These are phyloP conservation scores for Penicillium frequentans DNA, from an alignment of 2,329 filamentous ascomycete species.

Conservation along the genomic window DNA sequence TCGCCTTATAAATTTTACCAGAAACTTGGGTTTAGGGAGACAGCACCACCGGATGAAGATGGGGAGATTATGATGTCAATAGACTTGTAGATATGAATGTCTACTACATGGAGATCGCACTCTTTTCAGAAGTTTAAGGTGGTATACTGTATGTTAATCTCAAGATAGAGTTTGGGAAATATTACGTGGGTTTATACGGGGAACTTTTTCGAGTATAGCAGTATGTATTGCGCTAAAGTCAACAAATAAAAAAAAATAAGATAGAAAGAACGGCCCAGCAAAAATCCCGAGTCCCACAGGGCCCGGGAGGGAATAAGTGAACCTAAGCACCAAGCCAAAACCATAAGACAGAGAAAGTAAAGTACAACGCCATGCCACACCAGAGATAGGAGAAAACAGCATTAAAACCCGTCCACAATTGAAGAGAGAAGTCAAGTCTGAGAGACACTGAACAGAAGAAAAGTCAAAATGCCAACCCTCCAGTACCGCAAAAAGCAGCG, in stretches of 20 bases:
- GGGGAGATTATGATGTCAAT: too few species aligned
- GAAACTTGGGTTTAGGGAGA: too few species aligned
- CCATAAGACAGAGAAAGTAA: constrained; percentile 20
- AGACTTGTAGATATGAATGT: too few species aligned
- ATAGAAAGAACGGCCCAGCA: background rate
- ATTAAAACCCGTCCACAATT: constrained; percentile 19
- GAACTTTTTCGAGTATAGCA: too few species aligned
- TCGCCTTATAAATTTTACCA: too few species aligned
- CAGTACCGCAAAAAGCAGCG: background rate
- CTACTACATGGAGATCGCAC: too few species aligned
- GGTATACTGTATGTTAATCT: too few species aligned
- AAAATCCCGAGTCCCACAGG: constrained; percentile 1
- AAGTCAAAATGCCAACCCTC: constrained; percentile 8
- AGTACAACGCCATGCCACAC: constrained; percentile 23
- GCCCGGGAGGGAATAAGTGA: constrained; percentile 18
- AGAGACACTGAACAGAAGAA: constrained; percentile 1
- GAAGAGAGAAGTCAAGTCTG: constrained; percentile 12
- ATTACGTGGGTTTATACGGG: too few species aligned
- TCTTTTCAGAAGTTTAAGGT: too few species aligned
- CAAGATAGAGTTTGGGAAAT: too few species aligned
- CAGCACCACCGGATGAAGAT: too few species aligned
- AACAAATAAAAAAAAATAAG: background rate
- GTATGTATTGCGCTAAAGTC: background rate
- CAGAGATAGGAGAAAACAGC: constrained; percentile 12
- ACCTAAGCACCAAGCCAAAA: constrained; percentile 24